Conservation (phyloP, 768 basidiomycete genomes). For the Lactifluus volemus region DNA sequence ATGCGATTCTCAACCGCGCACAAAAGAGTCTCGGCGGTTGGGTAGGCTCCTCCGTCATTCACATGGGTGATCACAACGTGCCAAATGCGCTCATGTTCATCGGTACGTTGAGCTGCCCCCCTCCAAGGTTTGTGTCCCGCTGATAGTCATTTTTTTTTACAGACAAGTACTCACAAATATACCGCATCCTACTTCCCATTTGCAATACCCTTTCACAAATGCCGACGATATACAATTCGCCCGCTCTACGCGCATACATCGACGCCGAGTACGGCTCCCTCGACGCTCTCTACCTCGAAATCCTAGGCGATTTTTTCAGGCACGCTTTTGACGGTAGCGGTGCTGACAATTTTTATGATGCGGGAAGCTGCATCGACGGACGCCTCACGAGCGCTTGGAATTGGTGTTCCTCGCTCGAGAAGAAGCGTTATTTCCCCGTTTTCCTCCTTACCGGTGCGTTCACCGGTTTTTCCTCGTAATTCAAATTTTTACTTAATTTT, state of each 20-base stretch:
- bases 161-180: slow-evolving; percentile 89
- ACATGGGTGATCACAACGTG: slow-evolving; percentile 84
- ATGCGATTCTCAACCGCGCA: slow-evolving; percentile 74
- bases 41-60: slow-evolving; percentile 82
- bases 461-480: background rate
- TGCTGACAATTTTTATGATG: slow-evolving; percentile 88
- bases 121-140: background rate
- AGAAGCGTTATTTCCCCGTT: slow-evolving; percentile 75
- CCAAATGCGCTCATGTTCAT: slow-evolving; percentile 85
- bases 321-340: slow-evolving; percentile 87
- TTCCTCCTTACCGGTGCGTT: slow-evolving; percentile 67
- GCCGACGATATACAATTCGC: slow-evolving; percentile 53
- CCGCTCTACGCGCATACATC: slow-evolving; percentile 65
- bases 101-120: slow-evolving; percentile 28
- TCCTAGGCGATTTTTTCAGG: slow-evolving; percentile 76
- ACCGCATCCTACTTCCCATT: slow-evolving; percentile 81
- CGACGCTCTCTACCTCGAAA: slow-evolving; percentile 60
- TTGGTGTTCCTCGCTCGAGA: slow-evolving; percentile 81
- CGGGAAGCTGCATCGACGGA: slow-evolving; percentile 78
- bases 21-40: slow-evolving; percentile 74
- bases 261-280: slow-evolving; percentile 75
- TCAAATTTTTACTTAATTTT: no score
- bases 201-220: slow-evolving; percentile 76
- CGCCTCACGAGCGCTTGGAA: slow-evolving; percentile 88
- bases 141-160: background rate